phyloP scores from a whole-genome alignment of 306 rosid genomes.

The Fragaria nilgerrensis region DNA sequence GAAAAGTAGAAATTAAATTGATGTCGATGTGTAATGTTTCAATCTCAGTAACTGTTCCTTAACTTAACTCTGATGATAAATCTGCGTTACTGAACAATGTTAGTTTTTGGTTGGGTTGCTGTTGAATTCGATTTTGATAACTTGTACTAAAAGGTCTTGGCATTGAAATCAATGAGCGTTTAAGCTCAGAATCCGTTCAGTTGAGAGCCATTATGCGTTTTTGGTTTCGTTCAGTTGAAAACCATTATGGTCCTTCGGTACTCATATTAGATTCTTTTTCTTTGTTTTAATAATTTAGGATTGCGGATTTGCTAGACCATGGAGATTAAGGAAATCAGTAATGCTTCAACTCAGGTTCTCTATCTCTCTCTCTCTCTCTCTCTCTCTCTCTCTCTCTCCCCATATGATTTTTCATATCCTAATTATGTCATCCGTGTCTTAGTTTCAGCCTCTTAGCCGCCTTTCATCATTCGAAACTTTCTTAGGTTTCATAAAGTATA shows the following conservation, averaged over 20 bases:
- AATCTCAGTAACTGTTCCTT: not conserved
- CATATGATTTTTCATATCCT: conserved; percentile 10
- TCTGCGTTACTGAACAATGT: not conserved
- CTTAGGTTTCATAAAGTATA: not conserved
- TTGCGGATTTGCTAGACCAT: conserved; percentile 15
- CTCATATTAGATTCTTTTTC: not conserved
- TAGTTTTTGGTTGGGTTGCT: not conserved
- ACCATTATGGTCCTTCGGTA: not conserved
- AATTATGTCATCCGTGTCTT: not conserved
- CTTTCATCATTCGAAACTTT: not conserved
- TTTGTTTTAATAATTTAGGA: conserved; percentile 12
- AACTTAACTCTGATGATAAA: not conserved
- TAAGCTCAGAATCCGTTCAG: not conserved
- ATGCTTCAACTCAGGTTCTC: conserved; percentile 26
- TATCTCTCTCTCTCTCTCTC: conserved; percentile 12
- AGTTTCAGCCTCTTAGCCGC: not conserved
- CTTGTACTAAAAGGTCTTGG: not conserved
- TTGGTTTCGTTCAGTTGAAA: not conserved
- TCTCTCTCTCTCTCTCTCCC: conserved; percentile 11
- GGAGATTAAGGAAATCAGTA: conserved; percentile 38
- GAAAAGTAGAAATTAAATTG: not conserved
- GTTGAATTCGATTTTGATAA: not conserved
- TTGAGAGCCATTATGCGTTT: not conserved
- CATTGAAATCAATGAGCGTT: not conserved
- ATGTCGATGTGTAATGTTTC: not conserved